Evolutionary conservation across 805 yeast genomes (phyloP).

Genomic region (Kodamaea leandrae): DNA sequence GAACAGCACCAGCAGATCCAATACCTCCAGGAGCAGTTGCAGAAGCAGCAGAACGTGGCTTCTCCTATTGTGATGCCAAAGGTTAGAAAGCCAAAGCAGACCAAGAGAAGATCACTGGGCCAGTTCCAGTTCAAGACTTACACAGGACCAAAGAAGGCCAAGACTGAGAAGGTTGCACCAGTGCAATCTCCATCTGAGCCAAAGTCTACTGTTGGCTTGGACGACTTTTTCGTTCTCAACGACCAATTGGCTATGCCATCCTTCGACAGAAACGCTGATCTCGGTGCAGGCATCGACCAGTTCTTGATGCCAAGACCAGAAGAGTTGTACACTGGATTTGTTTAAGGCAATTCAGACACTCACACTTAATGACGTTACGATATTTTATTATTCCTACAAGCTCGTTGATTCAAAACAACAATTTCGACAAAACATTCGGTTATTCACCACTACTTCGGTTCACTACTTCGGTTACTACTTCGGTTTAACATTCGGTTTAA

Average conservation of each 20-base stretch:
- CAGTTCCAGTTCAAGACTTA: conserved; percentile 30
- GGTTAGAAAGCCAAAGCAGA: conserved; percentile 15
- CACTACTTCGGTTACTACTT: conserved; percentile 4
- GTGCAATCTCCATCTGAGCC: conserved; percentile 9
- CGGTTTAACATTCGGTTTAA: background rate
- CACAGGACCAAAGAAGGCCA: conserved; percentile 23
- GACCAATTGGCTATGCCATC: conserved; percentile 14
- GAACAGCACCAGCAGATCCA: conserved; percentile 26
- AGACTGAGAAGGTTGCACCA: conserved; percentile 17
- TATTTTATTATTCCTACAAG: background rate
- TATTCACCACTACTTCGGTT: conserved; percentile 6
- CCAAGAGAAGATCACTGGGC: conserved; percentile 19
- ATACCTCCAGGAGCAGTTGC: conserved; percentile 22
- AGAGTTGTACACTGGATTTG: conserved; percentile 27
- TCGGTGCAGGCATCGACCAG: conserved; percentile 21
- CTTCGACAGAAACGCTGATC: conserved; percentile 16
- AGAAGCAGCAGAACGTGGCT: conserved; percentile 8
- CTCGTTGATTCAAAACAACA: too few relatives aligned
- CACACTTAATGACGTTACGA: conserved; percentile 2
- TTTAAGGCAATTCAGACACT: conserved; percentile 5
- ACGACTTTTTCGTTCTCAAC: conserved; percentile 22
- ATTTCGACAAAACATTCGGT: background rate
- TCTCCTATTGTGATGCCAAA: conserved; percentile 1
- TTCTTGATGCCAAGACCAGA: conserved; percentile 24
- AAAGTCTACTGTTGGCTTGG: conserved; percentile 12